phyloP scores from a whole-genome alignment of 2,329 filamentous ascomycete genomes.

The Calonectria pteridis region DNA sequence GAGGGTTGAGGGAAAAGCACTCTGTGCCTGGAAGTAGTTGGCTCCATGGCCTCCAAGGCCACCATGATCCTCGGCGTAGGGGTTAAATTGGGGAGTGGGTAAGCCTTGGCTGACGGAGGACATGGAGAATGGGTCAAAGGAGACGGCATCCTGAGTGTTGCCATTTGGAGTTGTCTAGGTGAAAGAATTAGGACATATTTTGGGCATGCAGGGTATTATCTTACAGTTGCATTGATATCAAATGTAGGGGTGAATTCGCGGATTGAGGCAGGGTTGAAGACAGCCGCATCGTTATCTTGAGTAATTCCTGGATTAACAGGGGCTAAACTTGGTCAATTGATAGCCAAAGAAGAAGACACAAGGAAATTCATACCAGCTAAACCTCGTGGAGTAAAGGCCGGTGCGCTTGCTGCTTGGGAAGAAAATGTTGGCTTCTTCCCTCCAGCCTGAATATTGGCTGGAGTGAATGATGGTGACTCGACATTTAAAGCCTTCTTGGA shows the following conservation, averaged over 20 bases:
- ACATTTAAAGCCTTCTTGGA: conserved; percentile 88
- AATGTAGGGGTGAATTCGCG: conserved; percentile 72
- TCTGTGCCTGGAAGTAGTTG: conserved; percentile 75
- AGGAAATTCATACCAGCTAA: conserved; percentile 53
- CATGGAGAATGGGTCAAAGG: conserved; percentile 75
- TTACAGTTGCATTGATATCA: conserved; percentile 63
- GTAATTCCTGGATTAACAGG: conserved; percentile 54
- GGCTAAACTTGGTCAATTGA: conserved; percentile 35
- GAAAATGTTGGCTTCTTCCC: conserved; percentile 83
- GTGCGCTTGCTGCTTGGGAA: conserved; percentile 89
- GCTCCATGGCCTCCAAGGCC: conserved; percentile 68
- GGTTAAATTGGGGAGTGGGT: conserved; percentile 71
- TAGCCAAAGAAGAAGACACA: conserved; percentile 21
- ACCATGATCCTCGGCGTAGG: conserved; percentile 81
- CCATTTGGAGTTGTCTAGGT: conserved; percentile 60
- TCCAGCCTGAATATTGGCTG: conserved; percentile 63
- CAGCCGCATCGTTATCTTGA: conserved; percentile 56
- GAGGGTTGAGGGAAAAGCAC: conserved; percentile 62
- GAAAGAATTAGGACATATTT: not conserved
- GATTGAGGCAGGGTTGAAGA: conserved; percentile 69
- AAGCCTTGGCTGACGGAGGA: conserved; percentile 65
- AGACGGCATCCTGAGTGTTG: conserved; percentile 57
- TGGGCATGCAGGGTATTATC: conserved; percentile 29
- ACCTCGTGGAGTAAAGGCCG: conserved; percentile 83
- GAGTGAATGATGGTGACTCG: conserved; percentile 95